Conservation (phyloP, 768 basidiomycete species). For the Ephemerocybe angulata region DNA sequence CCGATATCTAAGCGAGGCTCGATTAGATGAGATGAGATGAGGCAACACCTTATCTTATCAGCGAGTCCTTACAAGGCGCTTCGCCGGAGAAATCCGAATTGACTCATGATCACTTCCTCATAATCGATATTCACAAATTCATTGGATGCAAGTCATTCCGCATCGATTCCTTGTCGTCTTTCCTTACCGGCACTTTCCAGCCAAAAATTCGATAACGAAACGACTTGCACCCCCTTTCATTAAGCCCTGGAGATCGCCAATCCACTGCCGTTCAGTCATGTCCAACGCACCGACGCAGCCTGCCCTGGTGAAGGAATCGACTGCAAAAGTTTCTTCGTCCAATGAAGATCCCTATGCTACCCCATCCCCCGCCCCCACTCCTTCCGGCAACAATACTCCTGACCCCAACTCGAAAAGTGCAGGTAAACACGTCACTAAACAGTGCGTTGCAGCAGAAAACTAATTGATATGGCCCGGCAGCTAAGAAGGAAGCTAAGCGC, state of each 20-base stretch:
- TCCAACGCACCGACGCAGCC: constrained; percentile 4
- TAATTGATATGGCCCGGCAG: constrained; percentile 28
- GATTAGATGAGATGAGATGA: constrained; percentile 18
- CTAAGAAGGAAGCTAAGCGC: constrained; percentile 83
- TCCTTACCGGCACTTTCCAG: constrained; percentile 3
- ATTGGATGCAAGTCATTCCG: constrained; percentile 8
- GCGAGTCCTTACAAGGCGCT: neutral
- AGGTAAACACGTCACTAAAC: constrained; percentile 21
- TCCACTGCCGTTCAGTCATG: constrained; percentile 6
- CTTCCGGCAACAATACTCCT: constrained; percentile 25
- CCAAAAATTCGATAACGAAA: constrained; percentile 5
- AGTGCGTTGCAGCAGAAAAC: neutral
- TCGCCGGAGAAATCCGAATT: constrained; percentile 13
- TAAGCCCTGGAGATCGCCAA: neutral
- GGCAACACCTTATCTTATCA: neutral
- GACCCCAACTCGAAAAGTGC: constrained; percentile 42
- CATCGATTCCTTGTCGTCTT: constrained; percentile 16
- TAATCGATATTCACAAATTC: constrained; percentile 13
- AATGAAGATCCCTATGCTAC: constrained; percentile 6
- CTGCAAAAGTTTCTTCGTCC: constrained; percentile 4
- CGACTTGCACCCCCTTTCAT: constrained; percentile 3
- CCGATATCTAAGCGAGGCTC: constrained; percentile 3
- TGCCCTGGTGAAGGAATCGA: constrained; percentile 9
- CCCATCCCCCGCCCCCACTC: constrained; percentile 11
- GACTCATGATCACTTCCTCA: constrained; percentile 13